Evolutionary conservation across 176 grass and related monocot species (phyloP).

Genomic region (Tillandsia fasciculata): DNA sequence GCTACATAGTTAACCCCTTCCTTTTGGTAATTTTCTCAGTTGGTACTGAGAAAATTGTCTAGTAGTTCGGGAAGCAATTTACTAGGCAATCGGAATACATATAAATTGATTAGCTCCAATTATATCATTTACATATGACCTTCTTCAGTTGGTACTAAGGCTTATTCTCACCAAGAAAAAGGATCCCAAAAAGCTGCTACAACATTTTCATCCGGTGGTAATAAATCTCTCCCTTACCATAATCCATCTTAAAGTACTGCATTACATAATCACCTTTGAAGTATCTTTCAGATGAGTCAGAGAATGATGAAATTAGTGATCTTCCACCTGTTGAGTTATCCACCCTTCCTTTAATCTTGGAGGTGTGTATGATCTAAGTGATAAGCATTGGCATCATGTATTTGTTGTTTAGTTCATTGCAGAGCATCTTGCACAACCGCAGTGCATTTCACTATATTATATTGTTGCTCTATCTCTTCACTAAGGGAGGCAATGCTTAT

Average conservation of each 20-base stretch:
- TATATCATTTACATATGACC: not conserved
- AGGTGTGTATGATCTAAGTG: not conserved
- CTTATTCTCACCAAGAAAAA: not conserved
- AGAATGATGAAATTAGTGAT: constrained; percentile 10
- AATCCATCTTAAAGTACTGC: not conserved
- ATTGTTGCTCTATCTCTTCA: too few species aligned
- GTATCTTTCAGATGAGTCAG: not conserved
- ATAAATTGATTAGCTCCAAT: not conserved
- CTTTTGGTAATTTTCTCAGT: too few species aligned
- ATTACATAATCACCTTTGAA: not conserved
- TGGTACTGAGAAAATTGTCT: not conserved
- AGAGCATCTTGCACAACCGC: not conserved
- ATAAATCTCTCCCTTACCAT: not conserved
- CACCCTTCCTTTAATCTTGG: constrained; percentile 1
- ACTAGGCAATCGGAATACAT: not conserved
- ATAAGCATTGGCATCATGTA: not conserved
- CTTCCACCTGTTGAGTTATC: constrained; percentile 13
- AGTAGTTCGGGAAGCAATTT: not conserved
- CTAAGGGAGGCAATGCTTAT: too few species aligned
- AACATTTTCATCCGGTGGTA: not conserved
- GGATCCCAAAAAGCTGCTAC: not conserved
- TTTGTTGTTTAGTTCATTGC: not conserved
- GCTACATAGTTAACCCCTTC: not conserved
- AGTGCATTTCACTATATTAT: not conserved
- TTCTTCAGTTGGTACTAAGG: not conserved